Evolutionary conservation across 495 filamentous ascomycete genomes (phyloP), one percentile per base, ranked within the genome.

Genomic region (Aspergillus wentii): DNA sequence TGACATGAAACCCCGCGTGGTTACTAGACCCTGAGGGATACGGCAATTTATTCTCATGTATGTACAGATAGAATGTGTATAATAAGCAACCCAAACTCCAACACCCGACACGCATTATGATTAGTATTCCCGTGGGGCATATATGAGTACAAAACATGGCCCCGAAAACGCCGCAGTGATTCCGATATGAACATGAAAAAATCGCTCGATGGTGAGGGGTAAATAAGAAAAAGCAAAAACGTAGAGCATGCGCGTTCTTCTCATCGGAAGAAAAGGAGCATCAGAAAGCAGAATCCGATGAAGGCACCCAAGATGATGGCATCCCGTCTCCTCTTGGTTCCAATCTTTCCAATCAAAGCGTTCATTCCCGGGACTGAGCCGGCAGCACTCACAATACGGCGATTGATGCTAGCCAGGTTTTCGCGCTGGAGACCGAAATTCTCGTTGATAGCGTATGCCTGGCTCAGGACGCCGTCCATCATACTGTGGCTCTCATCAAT

Each of bases 361-460:
- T 97, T 97, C 52, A 99, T 81, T 17, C 92, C 92, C 0, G 92
- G 92, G 4, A 99, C 82, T 54, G 91, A 82, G 52, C 85, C 84
- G 30, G 90, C 92, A 20, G 87, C 91, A 4, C 80, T 76, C 8
- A 87, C 85, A 56, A 97, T 95, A 44, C 91, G 72, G 40, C 91
- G 65, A 56, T 95, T 91, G 38, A 99, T 88, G 59, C 75, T 90
- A 34, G 78, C 74, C 19, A 99, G 65, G 28, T 79, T 86, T 70
- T 95, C 89, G 17, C 89, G 69, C 72, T 99, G 94, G 32, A 86
- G 43, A 10, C 77, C 77, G 57, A 99, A 97, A 49, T 73, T 85
- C 69, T 96, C 88, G 59, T 94, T 92, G 38, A 96, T 88, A 15
- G 91, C 89, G 68, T 99, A 97, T 17, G 92, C 92, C 73, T 96